phyloP scores from a whole-genome alignment of 2,329 filamentous ascomycete genomes.

The Teratosphaeria zuluensis region DNA sequence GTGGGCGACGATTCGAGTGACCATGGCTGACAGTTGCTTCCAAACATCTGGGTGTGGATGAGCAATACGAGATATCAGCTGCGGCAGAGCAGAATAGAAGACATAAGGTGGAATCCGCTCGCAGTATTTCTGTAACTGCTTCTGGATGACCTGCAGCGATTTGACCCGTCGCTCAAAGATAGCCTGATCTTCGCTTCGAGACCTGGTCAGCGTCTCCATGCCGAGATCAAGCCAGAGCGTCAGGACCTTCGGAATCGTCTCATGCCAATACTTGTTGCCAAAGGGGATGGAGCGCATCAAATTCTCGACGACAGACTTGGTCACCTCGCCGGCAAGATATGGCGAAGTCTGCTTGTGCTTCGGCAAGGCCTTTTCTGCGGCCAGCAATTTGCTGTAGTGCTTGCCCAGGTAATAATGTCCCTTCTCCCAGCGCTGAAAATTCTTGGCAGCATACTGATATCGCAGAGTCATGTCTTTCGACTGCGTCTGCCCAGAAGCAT shows the following conservation, averaged over 20 bases:
- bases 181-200: constrained; percentile 36
- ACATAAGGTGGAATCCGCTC: constrained; percentile 62
- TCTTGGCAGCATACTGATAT: constrained; percentile 73
- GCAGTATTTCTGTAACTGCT: constrained; percentile 71
- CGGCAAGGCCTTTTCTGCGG: constrained; percentile 73
- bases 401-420: constrained; percentile 94
- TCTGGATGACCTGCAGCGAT: constrained; percentile 60
- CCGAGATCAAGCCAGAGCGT: constrained; percentile 94
- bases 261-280: constrained; percentile 91
- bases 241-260: constrained; percentile 81
- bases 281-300: constrained; percentile 78
- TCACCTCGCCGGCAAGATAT: constrained; percentile 65
- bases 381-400: constrained; percentile 92
- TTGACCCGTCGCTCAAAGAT: constrained; percentile 45
- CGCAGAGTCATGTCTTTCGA: constrained; percentile 67
- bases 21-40: constrained; percentile 65
- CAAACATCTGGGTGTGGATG: constrained; percentile 74
- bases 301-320: constrained; percentile 86
- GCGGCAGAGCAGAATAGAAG: constrained; percentile 76
- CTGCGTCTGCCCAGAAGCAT: constrained; percentile 86
- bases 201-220: constrained; percentile 47
- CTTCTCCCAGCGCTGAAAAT: constrained; percentile 73
- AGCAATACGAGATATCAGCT: constrained; percentile 91
- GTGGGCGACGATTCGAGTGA: constrained; percentile 73
- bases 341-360: constrained; percentile 55